A percentile compares a stretch with the other conserved stretches of the same genome.
phyloP scores from a whole-genome alignment of 768 basidiomycete species.

The Tulasnella sp. region DNA sequence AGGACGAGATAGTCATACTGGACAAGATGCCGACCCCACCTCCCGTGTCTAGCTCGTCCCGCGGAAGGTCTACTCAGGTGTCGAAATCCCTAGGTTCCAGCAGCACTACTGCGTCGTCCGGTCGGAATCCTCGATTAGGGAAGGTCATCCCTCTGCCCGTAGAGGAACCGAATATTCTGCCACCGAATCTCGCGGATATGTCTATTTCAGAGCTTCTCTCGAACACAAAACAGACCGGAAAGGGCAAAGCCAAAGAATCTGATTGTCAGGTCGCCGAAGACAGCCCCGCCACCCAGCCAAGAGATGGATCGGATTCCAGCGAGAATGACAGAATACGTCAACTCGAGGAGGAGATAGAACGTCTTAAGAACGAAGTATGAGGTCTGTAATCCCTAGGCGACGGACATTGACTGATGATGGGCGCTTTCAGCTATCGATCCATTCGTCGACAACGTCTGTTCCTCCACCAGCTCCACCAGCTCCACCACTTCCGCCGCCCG shows the following conservation, averaged over 20 bases:
- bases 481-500: conserved; percentile 22
- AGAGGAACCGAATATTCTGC: background rate
- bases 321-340: conserved; percentile 8
- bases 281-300: background rate
- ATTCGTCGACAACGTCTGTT: background rate
- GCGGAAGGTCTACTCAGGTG: background rate
- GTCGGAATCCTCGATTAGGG: background rate
- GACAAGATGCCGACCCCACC: conserved; percentile 15
- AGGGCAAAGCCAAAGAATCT: conserved; percentile 18
- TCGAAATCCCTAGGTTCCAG: background rate
- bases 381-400: background rate
- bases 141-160: background rate
- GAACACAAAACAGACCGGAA: background rate
- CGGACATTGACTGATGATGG: background rate
- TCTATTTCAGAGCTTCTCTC: background rate
- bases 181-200: conserved; percentile 2
- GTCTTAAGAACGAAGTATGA: conserved; percentile 19
- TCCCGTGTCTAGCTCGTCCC: background rate
- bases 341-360: conserved; percentile 21
- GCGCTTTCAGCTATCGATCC: conserved; percentile 2
- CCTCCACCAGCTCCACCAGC: conserved; percentile 16
- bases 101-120: background rate
- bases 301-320: background rate
- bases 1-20: conserved; percentile 20
- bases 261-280: background rate